Evolutionary conservation across 2,329 filamentous ascomycete species (phyloP).

Genomic region (Beauveria sp.): DNA sequence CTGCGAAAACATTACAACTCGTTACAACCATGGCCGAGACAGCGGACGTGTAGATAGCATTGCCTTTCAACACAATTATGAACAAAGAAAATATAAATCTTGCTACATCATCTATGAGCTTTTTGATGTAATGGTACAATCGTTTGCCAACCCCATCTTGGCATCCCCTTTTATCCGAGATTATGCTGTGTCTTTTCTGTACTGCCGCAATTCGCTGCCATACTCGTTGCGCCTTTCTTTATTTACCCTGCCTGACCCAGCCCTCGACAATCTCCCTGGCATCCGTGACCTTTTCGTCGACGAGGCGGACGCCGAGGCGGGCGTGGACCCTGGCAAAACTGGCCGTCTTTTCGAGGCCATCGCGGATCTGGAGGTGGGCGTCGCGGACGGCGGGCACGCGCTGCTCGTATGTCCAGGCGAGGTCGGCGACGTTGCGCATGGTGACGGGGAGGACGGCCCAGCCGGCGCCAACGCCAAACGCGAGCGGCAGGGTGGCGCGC

Average conservation of each 20-base stretch:
- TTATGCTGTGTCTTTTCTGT: neutral
- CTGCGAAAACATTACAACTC: neutral
- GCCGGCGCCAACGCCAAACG: slow-evolving; percentile 73
- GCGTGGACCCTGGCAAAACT: slow-evolving; percentile 69
- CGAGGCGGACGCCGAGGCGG: slow-evolving; percentile 60
- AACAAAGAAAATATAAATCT: slow-evolving; percentile 24
- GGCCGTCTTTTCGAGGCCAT: slow-evolving; percentile 61
- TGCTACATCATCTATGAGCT: slow-evolving; percentile 24
- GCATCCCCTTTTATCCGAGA: neutral
- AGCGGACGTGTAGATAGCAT: neutral
- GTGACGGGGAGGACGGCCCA: slow-evolving; percentile 84
- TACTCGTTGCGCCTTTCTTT: slow-evolving; percentile 20
- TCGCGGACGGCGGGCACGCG: slow-evolving; percentile 76
- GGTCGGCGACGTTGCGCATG: slow-evolving; percentile 77
- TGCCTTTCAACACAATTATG: neutral
- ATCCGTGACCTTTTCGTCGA: slow-evolving; percentile 73
- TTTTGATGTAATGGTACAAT: slow-evolving; percentile 27
- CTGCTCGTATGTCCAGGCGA: slow-evolving; percentile 91
- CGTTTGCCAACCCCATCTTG: slow-evolving; percentile 16
- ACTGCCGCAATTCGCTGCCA: slow-evolving; percentile 13
- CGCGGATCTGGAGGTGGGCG: slow-evolving; percentile 65
- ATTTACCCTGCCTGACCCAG: slow-evolving; percentile 89
- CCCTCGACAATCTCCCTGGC: slow-evolving; percentile 72
- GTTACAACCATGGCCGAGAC: too few relatives aligned
- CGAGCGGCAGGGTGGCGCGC: slow-evolving; percentile 66